phyloP scores from a whole-genome alignment of 345 rosid genomes.

The Brassica napus region DNA sequence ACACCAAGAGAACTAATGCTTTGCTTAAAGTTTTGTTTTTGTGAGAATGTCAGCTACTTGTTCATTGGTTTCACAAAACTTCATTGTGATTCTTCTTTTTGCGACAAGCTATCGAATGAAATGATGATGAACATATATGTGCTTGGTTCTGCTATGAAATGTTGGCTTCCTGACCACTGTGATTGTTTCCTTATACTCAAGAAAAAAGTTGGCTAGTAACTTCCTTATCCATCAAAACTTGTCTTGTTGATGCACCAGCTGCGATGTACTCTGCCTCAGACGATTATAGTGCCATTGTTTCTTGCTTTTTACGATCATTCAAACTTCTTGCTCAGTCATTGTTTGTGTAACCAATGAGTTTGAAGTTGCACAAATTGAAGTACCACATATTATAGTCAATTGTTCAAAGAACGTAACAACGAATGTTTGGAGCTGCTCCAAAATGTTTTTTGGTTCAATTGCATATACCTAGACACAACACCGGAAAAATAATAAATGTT shows the following conservation, averaged over 20 bases:
- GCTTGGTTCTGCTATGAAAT: background rate
- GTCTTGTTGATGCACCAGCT: background rate
- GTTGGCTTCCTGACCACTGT: background rate
- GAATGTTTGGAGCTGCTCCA: too few relatives aligned
- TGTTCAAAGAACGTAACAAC: too few relatives aligned
- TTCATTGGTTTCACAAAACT: background rate
- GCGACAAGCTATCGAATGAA: background rate
- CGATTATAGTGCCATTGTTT: background rate
- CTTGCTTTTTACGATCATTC: background rate
- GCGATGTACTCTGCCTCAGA: background rate
- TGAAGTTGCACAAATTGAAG: too few relatives aligned
- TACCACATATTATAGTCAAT: too few relatives aligned
- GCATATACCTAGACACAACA: too few relatives aligned
- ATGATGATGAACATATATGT: background rate
- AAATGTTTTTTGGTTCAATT: too few relatives aligned
- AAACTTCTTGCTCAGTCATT: background rate
- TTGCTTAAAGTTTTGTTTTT: background rate
- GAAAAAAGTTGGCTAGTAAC: background rate
- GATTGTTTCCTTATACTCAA: background rate
- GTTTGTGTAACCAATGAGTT: too few relatives aligned
- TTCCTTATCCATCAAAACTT: background rate
- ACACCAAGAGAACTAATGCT: background rate
- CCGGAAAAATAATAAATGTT: too few relatives aligned
- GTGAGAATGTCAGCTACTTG: background rate
- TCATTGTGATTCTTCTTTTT: background rate